These are phyloP conservation scores for Acanthamoeba divionensis DNA, from an alignment of 208 protist species.

Conservation along the genomic window DNA sequence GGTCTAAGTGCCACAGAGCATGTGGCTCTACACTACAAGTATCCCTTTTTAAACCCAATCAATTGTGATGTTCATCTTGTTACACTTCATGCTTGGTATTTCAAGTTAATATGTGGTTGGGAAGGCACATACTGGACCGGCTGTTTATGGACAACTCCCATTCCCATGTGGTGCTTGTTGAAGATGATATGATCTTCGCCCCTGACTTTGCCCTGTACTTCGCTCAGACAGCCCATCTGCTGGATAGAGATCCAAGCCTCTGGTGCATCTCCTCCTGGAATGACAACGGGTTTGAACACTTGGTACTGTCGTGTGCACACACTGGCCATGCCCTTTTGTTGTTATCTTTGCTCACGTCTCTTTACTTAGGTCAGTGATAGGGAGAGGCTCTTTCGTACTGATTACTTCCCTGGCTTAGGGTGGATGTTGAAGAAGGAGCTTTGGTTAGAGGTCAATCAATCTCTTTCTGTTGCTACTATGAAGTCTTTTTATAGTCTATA, in stretches of 20 bases:
- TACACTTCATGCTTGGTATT: too few species aligned
- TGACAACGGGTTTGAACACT: slow-evolving; percentile 71
- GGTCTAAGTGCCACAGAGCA: background rate
- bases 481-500: too few species aligned
- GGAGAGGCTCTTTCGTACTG: background rate
- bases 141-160: background rate
- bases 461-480: too few species aligned
- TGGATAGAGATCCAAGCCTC: slow-evolving; percentile 56
- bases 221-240: background rate
- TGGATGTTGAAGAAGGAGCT: slow-evolving; percentile 74
- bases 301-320: background rate
- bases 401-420: slow-evolving; percentile 77
- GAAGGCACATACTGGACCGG: background rate
- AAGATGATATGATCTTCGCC: slow-evolving; percentile 72
- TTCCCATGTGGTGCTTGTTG: slow-evolving; percentile 65
- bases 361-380: background rate
- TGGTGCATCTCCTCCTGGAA: slow-evolving; percentile 76
- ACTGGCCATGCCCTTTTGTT: background rate
- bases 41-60: background rate
- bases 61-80: too few species aligned
- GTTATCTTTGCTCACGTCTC: background rate
- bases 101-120: background rate
- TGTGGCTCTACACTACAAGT: slow-evolving; percentile 11
- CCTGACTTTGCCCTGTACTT: slow-evolving; percentile 76
- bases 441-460: slow-evolving; percentile 78